Percentiles rank a stretch among this genome's conserved stretches.
phyloP scores from a whole-genome alignment of 768 basidiomycete species.

The Chlorophyllum brunneum region DNA sequence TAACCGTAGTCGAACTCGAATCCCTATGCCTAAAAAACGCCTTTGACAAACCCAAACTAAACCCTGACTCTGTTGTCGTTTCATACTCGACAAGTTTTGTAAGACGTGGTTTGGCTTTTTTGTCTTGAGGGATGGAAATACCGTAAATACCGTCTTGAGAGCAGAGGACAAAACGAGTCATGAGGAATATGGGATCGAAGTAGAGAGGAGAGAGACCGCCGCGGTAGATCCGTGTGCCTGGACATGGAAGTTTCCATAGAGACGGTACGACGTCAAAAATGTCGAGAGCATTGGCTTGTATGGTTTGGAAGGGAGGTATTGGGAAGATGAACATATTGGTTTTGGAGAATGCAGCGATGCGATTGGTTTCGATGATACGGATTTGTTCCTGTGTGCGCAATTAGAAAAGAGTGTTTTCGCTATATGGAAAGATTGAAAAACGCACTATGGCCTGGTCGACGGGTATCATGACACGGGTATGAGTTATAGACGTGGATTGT shows the following conservation, averaged over 20 bases:
- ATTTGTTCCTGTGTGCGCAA: slow-evolving; percentile 1
- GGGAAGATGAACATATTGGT: slow-evolving; percentile 9
- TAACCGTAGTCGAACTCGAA: slow-evolving; percentile 11
- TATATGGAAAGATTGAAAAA: background rate
- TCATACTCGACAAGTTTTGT: slow-evolving; percentile 11
- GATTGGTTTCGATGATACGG: slow-evolving; percentile 10
- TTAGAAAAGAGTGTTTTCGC: background rate
- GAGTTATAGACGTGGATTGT: slow-evolving; percentile 6
- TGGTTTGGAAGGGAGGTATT: slow-evolving; percentile 12
- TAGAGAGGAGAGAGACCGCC: slow-evolving; percentile 11
- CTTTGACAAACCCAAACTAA: slow-evolving; percentile 6
- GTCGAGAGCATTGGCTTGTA: slow-evolving; percentile 10
- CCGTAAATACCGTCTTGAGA: slow-evolving; percentile 12
- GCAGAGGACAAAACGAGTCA: slow-evolving; percentile 11
- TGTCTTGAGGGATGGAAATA: slow-evolving; percentile 11
- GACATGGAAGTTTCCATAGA: slow-evolving; percentile 12
- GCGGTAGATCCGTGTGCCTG: slow-evolving; percentile 9
- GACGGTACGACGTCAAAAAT: slow-evolving; percentile 6
- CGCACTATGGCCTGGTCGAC: slow-evolving; percentile 8
- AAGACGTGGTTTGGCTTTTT: slow-evolving; percentile 11
- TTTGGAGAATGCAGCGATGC: slow-evolving; percentile 9
- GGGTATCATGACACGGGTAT: slow-evolving; percentile 12
- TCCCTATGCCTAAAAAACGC: slow-evolving; percentile 12
- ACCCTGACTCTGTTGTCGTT: slow-evolving; percentile 12
- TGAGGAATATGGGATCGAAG: slow-evolving; percentile 4